Base-by-base conservation (phyloP, 139 green algal species). In the Volvox reticuliferus region DNA sequence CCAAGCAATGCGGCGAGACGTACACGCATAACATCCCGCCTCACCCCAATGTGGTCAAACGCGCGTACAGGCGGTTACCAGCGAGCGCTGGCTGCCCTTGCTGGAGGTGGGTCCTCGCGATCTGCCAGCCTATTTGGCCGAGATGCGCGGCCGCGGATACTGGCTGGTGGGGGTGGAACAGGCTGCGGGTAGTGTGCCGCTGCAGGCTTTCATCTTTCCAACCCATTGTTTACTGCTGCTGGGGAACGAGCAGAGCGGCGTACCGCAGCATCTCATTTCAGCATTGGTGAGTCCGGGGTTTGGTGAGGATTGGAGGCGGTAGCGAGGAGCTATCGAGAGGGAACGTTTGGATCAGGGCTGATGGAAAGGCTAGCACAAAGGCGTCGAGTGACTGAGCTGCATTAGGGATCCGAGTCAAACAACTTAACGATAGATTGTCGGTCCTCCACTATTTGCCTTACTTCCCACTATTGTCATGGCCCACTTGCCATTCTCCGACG, bases 111-210 rank as follows among this genome's bases (percentile, higher is more conserved):
- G 76, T 0, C 78, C 73, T 0, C 22, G 30, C 67, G 92, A 94
- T 71, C 36, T 95, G 85, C 61, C 55, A 17, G 63, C 81, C 26
- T 92, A 94, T 33, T 86, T 95, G 68, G 24, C 24, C 1, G 92
- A 95, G 77, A 68, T 78, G 28, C n/a, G 68, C 13, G 87, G 69
- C 24, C 62, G 37, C 1, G 93, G 97, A 14, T 99, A 97, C 90
- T 89, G 89, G 6, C 89, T 99, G 17, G 89, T 98, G 21, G 92
- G 84, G 12, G 91, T 99, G 44, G 97, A 99, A 93, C 97, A 99
- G 91, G 98, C 96, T 1, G 90, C 93, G 22, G 94, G 96, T 77
- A 97, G 95, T 44, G 77, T 94, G 21, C 61, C 88, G 5, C 83
- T 97, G 83, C 90, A 94, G 63, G 22, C 50, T 30, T 96, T 89